Conservation (phyloP, 2,329 filamentous ascomycete genomes). For the Colletotrichum spaethianum region DNA sequence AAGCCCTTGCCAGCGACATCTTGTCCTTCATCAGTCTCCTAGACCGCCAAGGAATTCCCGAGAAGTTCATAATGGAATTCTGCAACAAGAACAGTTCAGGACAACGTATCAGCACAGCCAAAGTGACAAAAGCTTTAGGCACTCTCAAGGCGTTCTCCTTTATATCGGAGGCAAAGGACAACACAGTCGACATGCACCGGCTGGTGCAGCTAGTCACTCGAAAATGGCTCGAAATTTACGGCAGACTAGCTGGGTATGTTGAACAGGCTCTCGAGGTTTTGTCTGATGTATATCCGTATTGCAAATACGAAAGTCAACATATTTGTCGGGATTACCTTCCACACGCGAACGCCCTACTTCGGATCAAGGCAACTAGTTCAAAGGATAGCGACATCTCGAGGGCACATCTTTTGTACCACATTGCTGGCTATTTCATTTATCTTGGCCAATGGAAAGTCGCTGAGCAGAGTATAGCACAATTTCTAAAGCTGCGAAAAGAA, state of each 20-base stretch:
- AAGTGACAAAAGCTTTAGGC: constrained; percentile 7
- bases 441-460: neutral
- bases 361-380: neutral
- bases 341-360: constrained; percentile 43
- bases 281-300: constrained; percentile 41
- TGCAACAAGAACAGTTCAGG: constrained; percentile 9
- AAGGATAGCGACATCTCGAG: neutral
- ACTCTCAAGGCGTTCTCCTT: constrained; percentile 14
- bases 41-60: constrained; percentile 58
- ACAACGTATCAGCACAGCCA: neutral
- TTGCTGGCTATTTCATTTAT: neutral
- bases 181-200: constrained; percentile 47
- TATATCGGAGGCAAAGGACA: neutral
- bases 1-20: constrained; percentile 55
- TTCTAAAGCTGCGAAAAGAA: neutral
- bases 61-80: constrained; percentile 46
- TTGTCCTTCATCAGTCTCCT: constrained; percentile 63
- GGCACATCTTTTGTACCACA: neutral
- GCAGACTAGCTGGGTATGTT: neutral
- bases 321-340: constrained; percentile 44
- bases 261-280: constrained; percentile 43
- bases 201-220: constrained; percentile 9
- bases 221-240: constrained; percentile 8
- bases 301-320: constrained; percentile 30
- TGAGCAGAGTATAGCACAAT: neutral